Base-by-base conservation (phyloP, 768 basidiomycete species). In the Kwoniella sp. region DNA sequence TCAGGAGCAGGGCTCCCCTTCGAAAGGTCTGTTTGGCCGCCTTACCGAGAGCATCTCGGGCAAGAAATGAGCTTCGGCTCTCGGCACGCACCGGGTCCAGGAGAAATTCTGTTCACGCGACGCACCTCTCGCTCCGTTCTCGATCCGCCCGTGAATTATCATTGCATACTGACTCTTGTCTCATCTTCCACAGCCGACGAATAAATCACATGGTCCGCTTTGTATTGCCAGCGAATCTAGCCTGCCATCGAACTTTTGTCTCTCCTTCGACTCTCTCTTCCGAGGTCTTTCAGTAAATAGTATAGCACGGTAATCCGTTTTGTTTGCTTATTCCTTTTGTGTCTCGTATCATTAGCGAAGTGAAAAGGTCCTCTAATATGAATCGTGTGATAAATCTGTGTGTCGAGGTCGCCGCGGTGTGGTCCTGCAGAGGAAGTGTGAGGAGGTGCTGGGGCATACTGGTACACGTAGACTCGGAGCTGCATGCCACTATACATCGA, bases 21-120 rank as follows among this genome's bases (percentile, higher is more conserved):
- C 25, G 9, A 46, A 50, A 32, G 69, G 69, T 7, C 29, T 70
- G 10, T 53, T 70, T 31, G 50, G 59, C 41, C 59, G 62, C 22
- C 59, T 68, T 55, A 71, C 64, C 23, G 69, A 63, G 47, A 64
- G 57, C 48, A n/a, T n/a, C n/a, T n/a, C n/a, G n/a, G n/a, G n/a
- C n/a, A n/a, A n/a, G n/a, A n/a, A n/a, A n/a, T n/a, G n/a, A n/a
- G n/a, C n/a, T 39, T 54, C 22, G 11, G 20, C 10, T 40, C 20
- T 29, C 22, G 50, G 43, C 26, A 10, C 32, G n/a, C 32, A 33
- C 10, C n/a, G 10, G 32, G 10, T 10, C 10, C n/a, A n/a, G 10
- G 32, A 33, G 32, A 33, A n/a, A n/a, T 32, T 38, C 37, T 38
- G 19, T 9, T 25, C 45, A 22, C 22, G 22, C 31, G 38, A 54